Evolutionary conservation across 306 rosid species (phyloP).

Genomic region (Quillaja saponaria): DNA sequence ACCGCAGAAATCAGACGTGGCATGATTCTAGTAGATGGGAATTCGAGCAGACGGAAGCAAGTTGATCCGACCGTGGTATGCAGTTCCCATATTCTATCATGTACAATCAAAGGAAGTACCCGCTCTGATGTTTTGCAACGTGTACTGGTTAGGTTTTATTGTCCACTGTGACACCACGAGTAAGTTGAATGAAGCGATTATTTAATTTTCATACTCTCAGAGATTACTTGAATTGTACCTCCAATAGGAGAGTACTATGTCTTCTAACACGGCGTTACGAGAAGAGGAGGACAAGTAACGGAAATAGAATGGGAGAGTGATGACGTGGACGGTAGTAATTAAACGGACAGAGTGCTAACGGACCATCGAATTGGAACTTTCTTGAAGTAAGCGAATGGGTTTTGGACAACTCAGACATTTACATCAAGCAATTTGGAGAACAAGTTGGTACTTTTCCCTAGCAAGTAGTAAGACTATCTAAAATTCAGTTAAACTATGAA

Average conservation of each 20-base stretch:
- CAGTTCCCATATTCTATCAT: background rate
- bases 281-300: slow-evolving; percentile 22
- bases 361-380: slow-evolving; percentile 18
- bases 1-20: slow-evolving; percentile 35
- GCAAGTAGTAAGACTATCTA: background rate
- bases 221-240: background rate
- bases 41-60: slow-evolving; percentile 12
- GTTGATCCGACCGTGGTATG: slow-evolving; percentile 30
- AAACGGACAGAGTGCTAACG: slow-evolving; percentile 2
- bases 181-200: background rate
- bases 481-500: background rate
- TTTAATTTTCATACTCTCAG: background rate
- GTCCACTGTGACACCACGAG: too few relatives aligned
- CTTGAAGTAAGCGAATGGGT: slow-evolving; percentile 16
- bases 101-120: background rate
- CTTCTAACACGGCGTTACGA: background rate
- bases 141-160: slow-evolving; percentile 5
- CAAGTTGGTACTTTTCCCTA: slow-evolving; percentile 23
- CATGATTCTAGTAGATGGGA: slow-evolving; percentile 14
- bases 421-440: slow-evolving; percentile 2
- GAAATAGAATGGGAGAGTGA: background rate
- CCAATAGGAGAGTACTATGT: background rate
- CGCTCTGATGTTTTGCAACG: background rate
- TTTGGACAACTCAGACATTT: background rate
- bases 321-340: slow-evolving; percentile 42